Evolutionary conservation across 164 flowering plant species (phyloP).

Genomic region (Vitis riparia): DNA sequence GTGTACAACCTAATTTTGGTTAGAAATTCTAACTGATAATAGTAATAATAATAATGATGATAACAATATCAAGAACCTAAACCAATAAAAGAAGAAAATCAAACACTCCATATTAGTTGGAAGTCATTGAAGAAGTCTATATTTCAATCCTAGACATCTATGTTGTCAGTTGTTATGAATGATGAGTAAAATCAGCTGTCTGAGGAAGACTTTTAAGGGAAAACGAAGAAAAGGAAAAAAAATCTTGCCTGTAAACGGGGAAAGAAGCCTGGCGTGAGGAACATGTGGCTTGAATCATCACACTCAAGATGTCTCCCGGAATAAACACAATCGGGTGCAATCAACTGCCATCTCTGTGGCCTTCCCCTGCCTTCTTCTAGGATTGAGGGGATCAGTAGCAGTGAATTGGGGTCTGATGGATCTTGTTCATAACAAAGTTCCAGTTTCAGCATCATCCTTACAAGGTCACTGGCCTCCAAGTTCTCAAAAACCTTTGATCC

Average conservation of each 20-base stretch:
- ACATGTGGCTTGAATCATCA: conserved; percentile 86
- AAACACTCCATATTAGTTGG: neutral
- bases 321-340: conserved; percentile 49
- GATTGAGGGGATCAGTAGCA: conserved; percentile 65
- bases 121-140: too few species aligned
- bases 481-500: conserved; percentile 67
- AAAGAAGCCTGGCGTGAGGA: conserved; percentile 89
- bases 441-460: conserved; percentile 85
- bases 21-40: neutral
- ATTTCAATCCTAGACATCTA: neutral
- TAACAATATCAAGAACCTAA: too few species aligned
- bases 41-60: too few species aligned
- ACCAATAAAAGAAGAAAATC: neutral
- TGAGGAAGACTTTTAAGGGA: too few species aligned
- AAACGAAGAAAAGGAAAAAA: neutral
- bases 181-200: neutral
- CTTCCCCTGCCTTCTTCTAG: conserved; percentile 82
- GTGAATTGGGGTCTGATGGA: conserved; percentile 64
- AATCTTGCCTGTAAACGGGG: conserved; percentile 77
- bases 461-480: conserved; percentile 72
- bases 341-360: conserved; percentile 68
- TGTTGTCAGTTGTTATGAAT: neutral
- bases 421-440: conserved; percentile 87
- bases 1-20: neutral
- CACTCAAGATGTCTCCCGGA: conserved; percentile 86